Conservation (phyloP, 164 flowering plant species). For the Macadamia integrifolia region DNA sequence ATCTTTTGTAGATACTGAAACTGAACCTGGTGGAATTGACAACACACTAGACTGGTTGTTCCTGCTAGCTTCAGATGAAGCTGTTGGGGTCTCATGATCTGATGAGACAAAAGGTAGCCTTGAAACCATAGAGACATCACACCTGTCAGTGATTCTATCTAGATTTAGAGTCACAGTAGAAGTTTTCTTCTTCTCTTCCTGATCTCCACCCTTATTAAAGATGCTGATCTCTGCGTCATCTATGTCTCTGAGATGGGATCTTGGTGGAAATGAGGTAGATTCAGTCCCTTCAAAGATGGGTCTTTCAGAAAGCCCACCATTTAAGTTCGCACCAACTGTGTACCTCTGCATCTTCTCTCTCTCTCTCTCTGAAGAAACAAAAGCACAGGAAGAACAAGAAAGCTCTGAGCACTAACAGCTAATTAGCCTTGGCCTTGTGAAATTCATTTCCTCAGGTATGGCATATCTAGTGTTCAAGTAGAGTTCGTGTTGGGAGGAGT, state of each 20-base stretch:
- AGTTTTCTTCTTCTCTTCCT: conserved; percentile 11
- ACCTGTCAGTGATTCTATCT: conserved; percentile 6
- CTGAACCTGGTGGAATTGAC: conserved; percentile 53
- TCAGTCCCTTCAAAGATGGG: conserved; percentile 1
- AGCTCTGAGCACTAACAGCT: no score
- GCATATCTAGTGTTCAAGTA: no score
- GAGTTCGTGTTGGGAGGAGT: no score
- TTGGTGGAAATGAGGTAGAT: conserved; percentile 5
- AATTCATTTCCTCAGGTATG: no score
- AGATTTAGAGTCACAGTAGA: conserved; percentile 3
- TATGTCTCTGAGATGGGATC: conserved; percentile 17
- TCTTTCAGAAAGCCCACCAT: background rate
- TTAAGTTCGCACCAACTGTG: conserved; percentile 9
- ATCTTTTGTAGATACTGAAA: conserved; percentile 30
- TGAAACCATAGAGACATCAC: conserved; percentile 10
- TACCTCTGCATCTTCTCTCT: conserved; percentile 8
- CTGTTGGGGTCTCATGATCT: conserved; percentile 66
- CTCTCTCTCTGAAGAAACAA: no score
- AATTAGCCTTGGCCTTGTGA: no score
- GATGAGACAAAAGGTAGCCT: conserved; percentile 55
- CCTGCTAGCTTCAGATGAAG: conserved; percentile 93
- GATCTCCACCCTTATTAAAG: conserved; percentile 41
- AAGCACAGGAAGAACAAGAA: no score
- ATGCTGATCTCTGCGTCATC: conserved; percentile 63
- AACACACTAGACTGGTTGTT: conserved; percentile 84